phyloP scores from a whole-genome alignment of 805 yeast species.

The Kurtzmaniella cleridarum region DNA sequence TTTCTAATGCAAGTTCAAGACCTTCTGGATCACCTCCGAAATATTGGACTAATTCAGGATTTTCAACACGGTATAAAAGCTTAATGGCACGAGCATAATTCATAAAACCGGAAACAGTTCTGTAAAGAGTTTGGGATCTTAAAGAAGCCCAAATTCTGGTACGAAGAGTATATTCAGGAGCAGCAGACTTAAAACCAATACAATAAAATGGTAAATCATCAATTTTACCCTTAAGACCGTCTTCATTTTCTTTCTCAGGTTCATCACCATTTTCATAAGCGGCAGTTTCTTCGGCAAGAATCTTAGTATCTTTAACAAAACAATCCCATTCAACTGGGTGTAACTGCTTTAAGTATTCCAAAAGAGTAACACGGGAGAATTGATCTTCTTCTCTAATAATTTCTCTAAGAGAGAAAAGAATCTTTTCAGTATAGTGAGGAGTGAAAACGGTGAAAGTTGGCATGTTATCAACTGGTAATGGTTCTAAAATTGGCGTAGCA shows the following conservation, averaged over 20 bases:
- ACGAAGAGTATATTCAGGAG: slow-evolving; percentile 43
- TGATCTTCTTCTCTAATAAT: slow-evolving; percentile 71
- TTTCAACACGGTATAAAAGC: slow-evolving; percentile 41
- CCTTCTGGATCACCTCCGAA: slow-evolving; percentile 99
- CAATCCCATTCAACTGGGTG: slow-evolving; percentile 55
- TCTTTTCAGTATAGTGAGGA: slow-evolving; percentile 85
- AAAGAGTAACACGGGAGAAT: slow-evolving; percentile 48
- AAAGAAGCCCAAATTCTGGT: slow-evolving; percentile 46
- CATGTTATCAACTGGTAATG: slow-evolving; percentile 98
- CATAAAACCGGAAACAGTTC: slow-evolving; percentile 45
- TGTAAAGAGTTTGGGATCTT: slow-evolving; percentile 42
- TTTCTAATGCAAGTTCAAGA: slow-evolving; percentile 86
- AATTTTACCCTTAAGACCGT: slow-evolving; percentile 29
- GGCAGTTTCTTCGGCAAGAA: slow-evolving; percentile 45
- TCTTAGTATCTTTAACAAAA: slow-evolving; percentile 52
- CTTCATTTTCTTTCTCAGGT: slow-evolving; percentile 26
- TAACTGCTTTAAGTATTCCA: slow-evolving; percentile 51
- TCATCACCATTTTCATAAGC: slow-evolving; percentile 51
- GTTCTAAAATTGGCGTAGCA: slow-evolving; percentile 98
- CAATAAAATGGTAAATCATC: slow-evolving; percentile 43
- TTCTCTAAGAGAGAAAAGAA: slow-evolving; percentile 68
- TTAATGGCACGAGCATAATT: slow-evolving; percentile 44
- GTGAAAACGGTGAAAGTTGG: slow-evolving; percentile 94
- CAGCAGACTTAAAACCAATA: slow-evolving; percentile 44
- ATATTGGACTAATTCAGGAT: slow-evolving; percentile 64